Base-by-base conservation (phyloP, 2,329 filamentous ascomycete genomes). In the Scytalidium lignicola region DNA sequence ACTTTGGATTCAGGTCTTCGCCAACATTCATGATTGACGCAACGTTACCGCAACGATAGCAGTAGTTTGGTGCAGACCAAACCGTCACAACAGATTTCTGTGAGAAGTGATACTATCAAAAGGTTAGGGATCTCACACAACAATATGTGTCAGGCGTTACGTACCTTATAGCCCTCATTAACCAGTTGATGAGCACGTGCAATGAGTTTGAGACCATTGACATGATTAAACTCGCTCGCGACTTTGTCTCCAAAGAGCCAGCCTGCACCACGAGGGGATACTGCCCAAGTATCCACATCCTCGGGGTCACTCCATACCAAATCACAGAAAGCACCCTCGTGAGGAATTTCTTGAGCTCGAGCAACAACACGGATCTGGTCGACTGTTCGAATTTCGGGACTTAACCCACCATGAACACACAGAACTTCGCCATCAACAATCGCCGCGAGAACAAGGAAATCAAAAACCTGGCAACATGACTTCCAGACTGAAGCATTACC, bases 51-150 rank as follows among this genome's bases (percentile, higher is more conserved):
- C 70, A 73, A 43, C 70, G 66, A 55, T 73, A 73, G 58, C 70
- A 73, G 59, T 73, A 73, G 52, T 73, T 73, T 15, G 70, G 70
- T 19, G 70, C 70, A 20, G 69, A 72, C 78, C 83, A 87, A 20
- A 87, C 83, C 1, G 83, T 87, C 17, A 96, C 91, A 40, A 96
- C 91, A 12, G 95, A 95, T 71, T 93, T 92, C 67, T 96, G 88
- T 47, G 86, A 79, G 70, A 97, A 97, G 66, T 97, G 92, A 67
- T 95, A 97, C 81, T 89, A 49, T 28, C 46, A 6, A 26, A 22
- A 23, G 53, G 72, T 64, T 17, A 54, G 48, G 50, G 13, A 48
- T 37, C 22, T 37, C 22, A 17, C 40, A 40, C 32, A 17, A 39
- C 42, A 20, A 6, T 23, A 7, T 43, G 8, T 8, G 41, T n/a